Evolutionary conservation across 176 grass and related monocot genomes (phyloP), one percentile per base, ranked within the genome.

Genomic region (Eleusine coracana): DNA sequence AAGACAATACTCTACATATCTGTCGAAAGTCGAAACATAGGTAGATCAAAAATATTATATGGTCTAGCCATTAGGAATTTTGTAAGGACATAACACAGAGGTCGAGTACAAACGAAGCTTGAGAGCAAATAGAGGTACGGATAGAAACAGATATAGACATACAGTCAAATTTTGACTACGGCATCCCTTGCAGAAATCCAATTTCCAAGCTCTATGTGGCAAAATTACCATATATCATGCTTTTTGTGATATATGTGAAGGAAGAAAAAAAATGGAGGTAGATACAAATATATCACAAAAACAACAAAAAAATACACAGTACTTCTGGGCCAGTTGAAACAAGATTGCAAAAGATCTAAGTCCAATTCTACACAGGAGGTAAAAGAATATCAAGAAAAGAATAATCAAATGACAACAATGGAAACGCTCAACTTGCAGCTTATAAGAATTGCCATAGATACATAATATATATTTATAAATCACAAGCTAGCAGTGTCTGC

Each of bases 391-490:
- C 69, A 85, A 52, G 67, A 66, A 52, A 87, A 87, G 70, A 83
- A 90, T 69, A 63, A 90, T 86, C 74, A 83, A 86, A 86, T 74
- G 11, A 66, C 45, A 67, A 69, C 79, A 83, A 49, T 70, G 80
- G 75, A 83, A 67, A 82, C 64, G 62, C 88, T 82, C 75, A 79
- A 75, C 84, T 87, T 75, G 41, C 75, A 75, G 88, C 88, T 87
- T 87, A 87, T 83, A 90, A 70, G 88, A 87, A 90, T 87, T 62
- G 77, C 75, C 80, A 75, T 90, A 90, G 84, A 80, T 87, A 90
- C 84, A 90, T 46, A 78, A 83, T 86, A 87, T 83, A 76, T 86
- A 89, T 87, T 78, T 86, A 83, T 83, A 88, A 64, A 90, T 83
- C 79, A 87, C 75, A 87, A 83, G 88, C 80, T 90, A 90, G 75